phyloP scores from a whole-genome alignment of 371 early-diverging fungal genomes.

The Encephalitozoon hellem region DNA sequence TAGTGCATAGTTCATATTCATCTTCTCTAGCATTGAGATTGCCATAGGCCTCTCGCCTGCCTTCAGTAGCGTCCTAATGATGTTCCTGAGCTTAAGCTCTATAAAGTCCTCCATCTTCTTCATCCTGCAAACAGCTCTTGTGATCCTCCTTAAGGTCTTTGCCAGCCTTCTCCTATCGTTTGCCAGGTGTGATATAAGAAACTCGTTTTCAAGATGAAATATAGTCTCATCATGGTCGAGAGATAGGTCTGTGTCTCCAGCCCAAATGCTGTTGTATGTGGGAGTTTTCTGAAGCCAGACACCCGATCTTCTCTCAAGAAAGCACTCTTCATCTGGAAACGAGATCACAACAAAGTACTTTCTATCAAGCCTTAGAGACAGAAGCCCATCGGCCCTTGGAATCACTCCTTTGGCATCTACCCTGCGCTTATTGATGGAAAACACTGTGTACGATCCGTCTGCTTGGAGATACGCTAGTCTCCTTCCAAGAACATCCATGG shows the following conservation, averaged over 20 bases:
- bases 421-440: slow-evolving; percentile 30
- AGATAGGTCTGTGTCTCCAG: slow-evolving; percentile 5
- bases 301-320: slow-evolving; percentile 12
- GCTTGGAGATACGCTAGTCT: slow-evolving; percentile 35
- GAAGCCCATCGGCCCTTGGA: neutral
- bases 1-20: slow-evolving; percentile 29
- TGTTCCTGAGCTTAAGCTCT: slow-evolving; percentile 15
- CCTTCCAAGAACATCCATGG: slow-evolving; percentile 39
- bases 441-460: slow-evolving; percentile 33
- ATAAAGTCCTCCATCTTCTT: slow-evolving; percentile 11
- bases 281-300: slow-evolving; percentile 34
- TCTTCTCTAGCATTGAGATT: neutral
- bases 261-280: slow-evolving; percentile 12
- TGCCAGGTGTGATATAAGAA: neutral
- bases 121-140: neutral
- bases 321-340: slow-evolving; percentile 32
- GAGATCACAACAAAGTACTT: slow-evolving; percentile 49
- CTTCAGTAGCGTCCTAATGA: neutral
- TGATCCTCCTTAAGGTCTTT: neutral
- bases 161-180: neutral
- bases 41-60: slow-evolving; percentile 12
- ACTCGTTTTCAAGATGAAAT: slow-evolving; percentile 32
- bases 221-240: slow-evolving; percentile 31
- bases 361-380: slow-evolving; percentile 26
- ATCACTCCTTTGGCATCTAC: neutral